phyloP scores from a whole-genome alignment of 2,329 filamentous ascomycete genomes.

The Pseudocercospora fijiensis region DNA sequence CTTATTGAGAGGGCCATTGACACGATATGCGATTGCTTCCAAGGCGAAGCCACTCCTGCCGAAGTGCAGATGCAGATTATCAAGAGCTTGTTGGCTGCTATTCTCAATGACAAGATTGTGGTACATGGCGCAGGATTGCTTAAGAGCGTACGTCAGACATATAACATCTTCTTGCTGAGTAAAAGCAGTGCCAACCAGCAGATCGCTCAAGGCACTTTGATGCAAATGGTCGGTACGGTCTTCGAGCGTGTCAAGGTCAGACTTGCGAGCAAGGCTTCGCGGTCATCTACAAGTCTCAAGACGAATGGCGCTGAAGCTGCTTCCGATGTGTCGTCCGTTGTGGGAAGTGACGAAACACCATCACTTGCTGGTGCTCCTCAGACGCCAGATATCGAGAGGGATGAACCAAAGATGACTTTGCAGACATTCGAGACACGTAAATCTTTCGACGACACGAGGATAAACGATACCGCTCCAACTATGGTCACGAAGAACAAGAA shows the following conservation, averaged over 20 bases:
- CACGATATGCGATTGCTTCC: constrained; percentile 98
- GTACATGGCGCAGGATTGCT: constrained; percentile 94
- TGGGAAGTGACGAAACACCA: constrained; percentile 31
- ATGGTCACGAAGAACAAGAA: constrained; percentile 61
- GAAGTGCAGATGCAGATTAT: constrained; percentile 98
- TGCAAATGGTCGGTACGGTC: constrained; percentile 97
- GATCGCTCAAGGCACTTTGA: constrained; percentile 92
- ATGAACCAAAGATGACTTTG: constrained; percentile 61
- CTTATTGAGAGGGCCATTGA: constrained; percentile 97
- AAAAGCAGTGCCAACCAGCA: constrained; percentile 94
- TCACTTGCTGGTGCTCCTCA: constrained; percentile 39
- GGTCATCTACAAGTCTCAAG: constrained; percentile 51
- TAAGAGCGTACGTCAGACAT: constrained; percentile 95
- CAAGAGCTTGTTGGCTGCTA: constrained; percentile 91
- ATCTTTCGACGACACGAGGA: constrained; percentile 63
- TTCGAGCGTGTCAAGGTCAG: constrained; percentile 91
- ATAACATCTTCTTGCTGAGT: constrained; percentile 97
- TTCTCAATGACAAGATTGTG: constrained; percentile 97
- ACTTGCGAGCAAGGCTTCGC: constrained; percentile 81
- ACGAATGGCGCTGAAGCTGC: constrained; percentile 35
- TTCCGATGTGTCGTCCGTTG: constrained; percentile 34
- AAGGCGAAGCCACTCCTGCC: constrained; percentile 86
- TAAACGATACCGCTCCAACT: constrained; percentile 66
- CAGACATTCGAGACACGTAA: constrained; percentile 69
- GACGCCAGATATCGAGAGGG: constrained; percentile 46